phyloP scores from a whole-genome alignment of 1,139 yeast species.

The Candida dubliniensis region DNA sequence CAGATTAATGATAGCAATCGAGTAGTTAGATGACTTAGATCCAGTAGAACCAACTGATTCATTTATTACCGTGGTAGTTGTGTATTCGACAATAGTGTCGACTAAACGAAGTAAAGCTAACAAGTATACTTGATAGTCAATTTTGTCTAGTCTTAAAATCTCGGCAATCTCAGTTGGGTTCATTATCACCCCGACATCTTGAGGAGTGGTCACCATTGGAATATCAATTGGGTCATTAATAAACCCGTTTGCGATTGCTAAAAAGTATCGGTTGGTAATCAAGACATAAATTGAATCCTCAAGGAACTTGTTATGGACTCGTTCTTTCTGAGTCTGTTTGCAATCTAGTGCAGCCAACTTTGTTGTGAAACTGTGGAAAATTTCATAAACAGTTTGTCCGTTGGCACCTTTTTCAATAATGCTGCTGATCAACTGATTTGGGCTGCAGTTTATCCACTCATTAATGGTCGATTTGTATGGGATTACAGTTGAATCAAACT shows the following conservation, averaged over 20 bases:
- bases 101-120: conserved; percentile 24
- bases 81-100: conserved; percentile 30
- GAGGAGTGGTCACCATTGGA: conserved; percentile 12
- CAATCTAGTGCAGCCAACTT: conserved; percentile 14
- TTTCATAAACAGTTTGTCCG: conserved; percentile 4
- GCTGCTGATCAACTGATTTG: conserved; percentile 7
- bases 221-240: conserved; percentile 12
- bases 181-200: conserved; percentile 19
- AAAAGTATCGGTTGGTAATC: conserved; percentile 21
- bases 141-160: conserved; percentile 13
- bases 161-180: conserved; percentile 20
- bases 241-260: conserved; percentile 16
- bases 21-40: conserved; percentile 19
- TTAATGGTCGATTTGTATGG: conserved; percentile 13
- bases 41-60: conserved; percentile 19
- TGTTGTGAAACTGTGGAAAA: conserved; percentile 6
- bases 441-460: conserved; percentile 9
- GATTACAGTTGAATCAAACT: conserved; percentile 14
- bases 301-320: conserved; percentile 19
- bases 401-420: conserved; percentile 4
- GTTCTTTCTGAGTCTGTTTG: conserved; percentile 22
- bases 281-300: conserved; percentile 25
- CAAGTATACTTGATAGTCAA: conserved; percentile 26
- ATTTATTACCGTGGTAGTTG: conserved; percentile 28
- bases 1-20: conserved; percentile 25